A percentile compares a stretch with the other conserved stretches of the same genome.
These are phyloP conservation scores for Hyaloperonospora brassicae DNA, from an alignment of 352 stramenopile genomes.

Conservation along the genomic window DNA sequence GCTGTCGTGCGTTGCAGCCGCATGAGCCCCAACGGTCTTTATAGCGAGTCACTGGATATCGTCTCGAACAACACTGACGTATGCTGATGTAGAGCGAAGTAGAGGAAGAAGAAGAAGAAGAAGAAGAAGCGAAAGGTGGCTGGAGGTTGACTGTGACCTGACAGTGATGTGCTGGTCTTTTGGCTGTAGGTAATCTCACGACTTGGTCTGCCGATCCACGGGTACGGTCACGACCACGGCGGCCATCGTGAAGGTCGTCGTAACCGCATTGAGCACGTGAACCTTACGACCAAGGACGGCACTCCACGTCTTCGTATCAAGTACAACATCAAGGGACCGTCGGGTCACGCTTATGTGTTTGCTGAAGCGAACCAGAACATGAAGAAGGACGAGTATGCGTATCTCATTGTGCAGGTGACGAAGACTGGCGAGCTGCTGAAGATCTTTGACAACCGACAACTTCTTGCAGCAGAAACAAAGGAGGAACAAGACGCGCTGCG, in stretches of 20 bases:
- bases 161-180: conserved; percentile 6
- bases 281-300: conserved; percentile 86
- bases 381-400: conserved; percentile 92
- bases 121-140: too few relatives aligned
- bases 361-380: conserved; percentile 89
- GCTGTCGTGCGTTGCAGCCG: conserved; percentile 28
- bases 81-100: conserved; percentile 9
- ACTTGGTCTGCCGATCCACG: conserved; percentile 87
- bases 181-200: conserved; percentile 53
- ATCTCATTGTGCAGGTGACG: conserved; percentile 92
- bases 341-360: conserved; percentile 87
- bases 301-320: conserved; percentile 82
- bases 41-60: conserved; percentile 66
- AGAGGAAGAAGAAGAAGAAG: background rate
- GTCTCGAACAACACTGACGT: conserved; percentile 66
- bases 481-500: conserved; percentile 74
- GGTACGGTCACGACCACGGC: conserved; percentile 90
- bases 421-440: conserved; percentile 86
- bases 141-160: background rate
- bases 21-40: conserved; percentile 81
- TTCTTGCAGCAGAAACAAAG: conserved; percentile 60
- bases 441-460: conserved; percentile 89
- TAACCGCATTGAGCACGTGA: conserved; percentile 93
- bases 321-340: conserved; percentile 92
- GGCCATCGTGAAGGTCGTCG: conserved; percentile 88